Base-by-base conservation (phyloP, 345 rosid species). In the Gossypium rotundifolium region DNA sequence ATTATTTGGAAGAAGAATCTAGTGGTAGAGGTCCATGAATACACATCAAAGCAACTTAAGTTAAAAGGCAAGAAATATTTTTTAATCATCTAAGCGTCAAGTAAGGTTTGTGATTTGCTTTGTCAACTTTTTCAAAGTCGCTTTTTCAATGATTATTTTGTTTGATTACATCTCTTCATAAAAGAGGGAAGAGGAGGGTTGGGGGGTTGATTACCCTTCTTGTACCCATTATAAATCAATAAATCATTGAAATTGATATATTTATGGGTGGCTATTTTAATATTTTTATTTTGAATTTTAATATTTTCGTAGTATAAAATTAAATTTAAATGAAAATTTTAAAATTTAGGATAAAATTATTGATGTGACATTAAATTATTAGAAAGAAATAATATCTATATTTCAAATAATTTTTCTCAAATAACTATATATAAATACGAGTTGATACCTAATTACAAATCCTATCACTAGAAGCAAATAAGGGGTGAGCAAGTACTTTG, bases 321-420 rank as follows among this genome's bases (percentile, higher is more conserved):
- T 0, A 33, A 33, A 33, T 33, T 33, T 33, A 33, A 33, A 33
- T 29, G 0, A 0, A 3, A 29, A 29, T 0, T 29, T 0, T 29
- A 3, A 29, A 3, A 29, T 29, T 3, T 0, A 29, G 0, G 0
- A 33, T 33, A 0, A 33, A 33, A 33, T 33, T 33, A 0, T 0
- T 33, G 0, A 33, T 4, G 1, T 33, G 0, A 0, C 0, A 33
- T 33, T 1, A 33, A 33, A 33, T 0, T 33, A 33, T 33, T 33
- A 0, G 0, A 33, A 33, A 33, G 0, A 33, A 0, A 33, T 33
- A 33, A 33, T 33, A 33, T 29, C 0, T 33, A 33, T 33, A 33
- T 33, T 33, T 33, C 0, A 29, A 3, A 29, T 0, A 29, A 29
- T 29, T 0, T 0, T 29, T 29, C 1, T 29, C 6, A 4, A 0